These are phyloP conservation scores for Persicaria tinctoria DNA, from an alignment of 148 eudicot species.

Conservation along the genomic window DNA sequence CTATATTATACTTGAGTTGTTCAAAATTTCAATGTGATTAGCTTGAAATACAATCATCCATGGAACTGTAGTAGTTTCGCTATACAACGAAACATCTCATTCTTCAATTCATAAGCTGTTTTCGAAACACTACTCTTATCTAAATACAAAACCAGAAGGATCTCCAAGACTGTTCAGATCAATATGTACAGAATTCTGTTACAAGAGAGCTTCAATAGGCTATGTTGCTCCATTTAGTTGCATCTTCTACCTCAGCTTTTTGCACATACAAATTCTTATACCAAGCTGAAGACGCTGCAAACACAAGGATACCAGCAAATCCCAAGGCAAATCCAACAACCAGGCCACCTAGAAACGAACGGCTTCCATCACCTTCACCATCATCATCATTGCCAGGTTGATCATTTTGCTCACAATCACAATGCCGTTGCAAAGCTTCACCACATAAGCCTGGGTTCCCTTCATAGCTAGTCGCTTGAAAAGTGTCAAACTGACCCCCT, in stretches of 20 bases:
- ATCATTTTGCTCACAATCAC: not conserved
- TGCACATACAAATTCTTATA: not conserved
- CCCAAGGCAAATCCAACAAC: not conserved
- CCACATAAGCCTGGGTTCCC: slow-evolving; percentile 38
- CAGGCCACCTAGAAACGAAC: not conserved
- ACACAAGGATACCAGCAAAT: not conserved
- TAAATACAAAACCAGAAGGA: too few species aligned
- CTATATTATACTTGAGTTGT: too few species aligned
- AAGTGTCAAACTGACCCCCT: slow-evolving; percentile 56
- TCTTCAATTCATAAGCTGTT: too few species aligned
- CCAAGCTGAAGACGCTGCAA: not conserved
- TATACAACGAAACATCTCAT: too few species aligned
- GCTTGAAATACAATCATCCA: too few species aligned
- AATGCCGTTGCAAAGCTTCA: slow-evolving; percentile 6
- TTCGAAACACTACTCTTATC: too few species aligned
- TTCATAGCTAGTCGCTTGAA: slow-evolving; percentile 17
- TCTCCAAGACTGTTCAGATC: not conserved
- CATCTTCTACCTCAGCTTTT: not conserved
- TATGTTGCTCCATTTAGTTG: not conserved
- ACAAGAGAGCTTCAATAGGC: not conserved
- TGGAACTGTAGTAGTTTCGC: too few species aligned
- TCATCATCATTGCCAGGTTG: not conserved
- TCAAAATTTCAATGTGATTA: too few species aligned
- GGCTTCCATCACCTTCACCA: not conserved
- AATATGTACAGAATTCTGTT: not conserved